Evolutionary conservation across 371 early-diverging fungal genomes (phyloP), one percentile per base, ranked within the genome.

Genomic region (Lichtheimia ornata): DNA sequence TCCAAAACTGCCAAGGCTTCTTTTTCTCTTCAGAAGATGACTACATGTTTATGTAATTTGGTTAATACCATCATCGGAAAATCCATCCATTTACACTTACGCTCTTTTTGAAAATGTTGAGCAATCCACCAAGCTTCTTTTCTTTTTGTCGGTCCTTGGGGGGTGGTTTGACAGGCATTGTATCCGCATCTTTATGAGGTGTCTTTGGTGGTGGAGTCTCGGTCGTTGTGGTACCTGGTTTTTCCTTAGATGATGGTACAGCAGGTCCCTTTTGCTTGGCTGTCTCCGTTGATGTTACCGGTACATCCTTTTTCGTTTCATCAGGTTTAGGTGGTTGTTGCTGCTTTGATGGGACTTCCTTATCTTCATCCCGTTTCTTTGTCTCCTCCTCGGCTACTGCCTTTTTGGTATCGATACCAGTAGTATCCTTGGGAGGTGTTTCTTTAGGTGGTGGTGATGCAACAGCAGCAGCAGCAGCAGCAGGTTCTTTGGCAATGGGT

Each of bases 1-100:
- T 56, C 57, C 57, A 56, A 27, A 56, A 56, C 42, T 56, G 57
- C 57, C 57, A 56, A n/a, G 57, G 5, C 15, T 56, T 56, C n/a
- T 43, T 40, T 27, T 43, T 56, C 27, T 56, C 42, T 27, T n/a
- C 45, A 25, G 45, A 28, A 41, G 54, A 41, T 20, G 54, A 40
- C 54, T 54, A 54, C 35, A 35, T 35, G 35, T 28, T 5, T 28
- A 25, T 3, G 5, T 5, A 15, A 2, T 18, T n/a, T 45, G 45
- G 6, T 45, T 45, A 45, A 45, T 45, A n/a, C 45, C 5, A 22
- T n/a, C 13, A 5, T n/a, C 45, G 7, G 1, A 45, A 15, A n/a
- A 15, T 6, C 6, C 45, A 45, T 45, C 2, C 15, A 5, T 18
- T 4, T 5, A 5, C 4, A 17, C 57, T 44, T 44, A 42, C 57